These are phyloP conservation scores for Lojkania enalia DNA, from an alignment of 2,329 filamentous ascomycete species.

Conservation along the genomic window DNA sequence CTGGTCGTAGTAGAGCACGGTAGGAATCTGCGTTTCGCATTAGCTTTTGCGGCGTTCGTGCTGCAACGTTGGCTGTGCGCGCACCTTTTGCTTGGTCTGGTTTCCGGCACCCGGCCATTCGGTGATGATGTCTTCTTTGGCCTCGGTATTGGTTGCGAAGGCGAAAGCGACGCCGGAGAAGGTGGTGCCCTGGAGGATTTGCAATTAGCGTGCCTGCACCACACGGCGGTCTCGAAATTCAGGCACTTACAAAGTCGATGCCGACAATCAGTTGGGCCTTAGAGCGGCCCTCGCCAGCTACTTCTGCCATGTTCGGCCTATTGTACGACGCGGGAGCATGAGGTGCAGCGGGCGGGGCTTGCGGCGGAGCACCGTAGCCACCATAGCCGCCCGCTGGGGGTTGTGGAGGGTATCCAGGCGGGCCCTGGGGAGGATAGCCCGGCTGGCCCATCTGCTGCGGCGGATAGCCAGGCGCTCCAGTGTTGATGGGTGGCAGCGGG, in stretches of 20 bases:
- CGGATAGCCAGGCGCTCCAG: slow-evolving; percentile 55
- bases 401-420: slow-evolving; percentile 47
- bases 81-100: slow-evolving; percentile 97
- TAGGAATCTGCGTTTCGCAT: slow-evolving; percentile 74
- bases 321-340: slow-evolving; percentile 37
- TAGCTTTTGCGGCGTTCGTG: background rate
- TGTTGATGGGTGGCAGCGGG: slow-evolving; percentile 61
- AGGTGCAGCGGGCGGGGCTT: slow-evolving; percentile 35
- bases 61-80: slow-evolving; percentile 7
- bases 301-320: slow-evolving; percentile 59
- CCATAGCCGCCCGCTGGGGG: slow-evolving; percentile 37
- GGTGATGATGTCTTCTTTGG: slow-evolving; percentile 97
- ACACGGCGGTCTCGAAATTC: slow-evolving; percentile 37
- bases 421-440: slow-evolving; percentile 52
- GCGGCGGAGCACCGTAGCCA: slow-evolving; percentile 30
- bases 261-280: slow-evolving; percentile 98
- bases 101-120: slow-evolving; percentile 98
- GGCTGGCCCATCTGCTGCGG: slow-evolving; percentile 47
- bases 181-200: slow-evolving; percentile 74
- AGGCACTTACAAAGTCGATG: slow-evolving; percentile 82
- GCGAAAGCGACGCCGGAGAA: slow-evolving; percentile 96
- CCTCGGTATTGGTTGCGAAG: slow-evolving; percentile 93
- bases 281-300: slow-evolving; percentile 84
- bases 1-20: slow-evolving; percentile 99
- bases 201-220: slow-evolving; percentile 22